Evolutionary conservation across 1,284 basidiomycete species (phyloP).

Genomic region (Flammula alnicola): DNA sequence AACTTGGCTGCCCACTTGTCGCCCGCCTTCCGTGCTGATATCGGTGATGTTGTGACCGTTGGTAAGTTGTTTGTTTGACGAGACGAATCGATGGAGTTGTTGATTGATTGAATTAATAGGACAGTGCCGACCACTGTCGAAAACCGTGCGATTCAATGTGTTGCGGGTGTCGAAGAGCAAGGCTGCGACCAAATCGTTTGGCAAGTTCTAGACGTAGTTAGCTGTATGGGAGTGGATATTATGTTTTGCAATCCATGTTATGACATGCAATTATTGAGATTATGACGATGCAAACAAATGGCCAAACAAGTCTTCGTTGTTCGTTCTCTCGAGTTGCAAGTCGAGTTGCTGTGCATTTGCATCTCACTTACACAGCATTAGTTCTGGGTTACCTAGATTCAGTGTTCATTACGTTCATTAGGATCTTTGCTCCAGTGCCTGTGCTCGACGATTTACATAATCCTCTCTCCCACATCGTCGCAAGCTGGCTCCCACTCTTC

Average conservation of each 20-base stretch:
- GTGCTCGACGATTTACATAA: constrained; percentile 16
- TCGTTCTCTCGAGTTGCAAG: no score
- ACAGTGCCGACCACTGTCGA: constrained; percentile 99
- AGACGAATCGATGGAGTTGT: constrained; percentile 1
- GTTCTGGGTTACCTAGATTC: constrained; percentile 13
- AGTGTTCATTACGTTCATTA: constrained; percentile 8
- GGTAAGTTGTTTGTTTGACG: constrained; percentile 57
- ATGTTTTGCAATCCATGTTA: constrained; percentile 19
- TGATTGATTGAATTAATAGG: constrained; percentile 46
- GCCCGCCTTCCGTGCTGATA: constrained; percentile 96
- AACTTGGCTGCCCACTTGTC: constrained; percentile 98
- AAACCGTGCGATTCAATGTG: constrained; percentile 99
- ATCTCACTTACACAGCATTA: no score
- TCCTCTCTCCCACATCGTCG: constrained; percentile 20
- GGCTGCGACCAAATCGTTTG: constrained; percentile 87
- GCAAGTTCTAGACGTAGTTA: constrained; percentile 77
- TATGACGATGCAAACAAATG: constrained; percentile 32
- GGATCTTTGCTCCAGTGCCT: background rate
- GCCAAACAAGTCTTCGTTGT: constrained; percentile 32
- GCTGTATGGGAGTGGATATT: constrained; percentile 24
- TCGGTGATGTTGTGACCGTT: constrained; percentile 94
- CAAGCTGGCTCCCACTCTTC: constrained; percentile 80
- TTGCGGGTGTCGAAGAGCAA: constrained; percentile 91
- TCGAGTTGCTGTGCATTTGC: no score
- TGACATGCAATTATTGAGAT: constrained; percentile 21